phyloP scores from a whole-genome alignment of 1,139 yeast species.

The Saccharomyces hybrid region DNA sequence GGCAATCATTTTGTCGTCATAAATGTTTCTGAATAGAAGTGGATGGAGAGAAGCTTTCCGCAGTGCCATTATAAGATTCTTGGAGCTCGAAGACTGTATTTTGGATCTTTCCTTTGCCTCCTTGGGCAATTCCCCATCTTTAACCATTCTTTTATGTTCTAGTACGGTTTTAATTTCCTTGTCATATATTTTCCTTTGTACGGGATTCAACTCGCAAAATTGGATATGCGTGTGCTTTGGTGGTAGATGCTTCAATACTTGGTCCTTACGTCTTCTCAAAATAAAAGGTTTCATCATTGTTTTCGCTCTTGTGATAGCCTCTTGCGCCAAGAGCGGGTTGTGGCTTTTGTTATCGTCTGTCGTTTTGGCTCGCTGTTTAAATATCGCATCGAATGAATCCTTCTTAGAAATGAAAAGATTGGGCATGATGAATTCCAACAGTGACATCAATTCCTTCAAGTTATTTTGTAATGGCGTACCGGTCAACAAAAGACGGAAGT shows the following conservation, averaged over 20 bases:
- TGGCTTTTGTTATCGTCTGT: slow-evolving; percentile 44
- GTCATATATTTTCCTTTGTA: slow-evolving; percentile 57
- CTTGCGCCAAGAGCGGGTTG: slow-evolving; percentile 79
- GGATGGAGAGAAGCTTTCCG: slow-evolving; percentile 77
- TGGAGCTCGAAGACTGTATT: slow-evolving; percentile 37
- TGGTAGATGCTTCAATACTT: slow-evolving; percentile 85
- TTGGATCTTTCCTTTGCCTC: slow-evolving; percentile 26
- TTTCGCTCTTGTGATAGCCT: slow-evolving; percentile 87
- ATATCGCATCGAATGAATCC: slow-evolving; percentile 74
- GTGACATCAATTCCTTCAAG: slow-evolving; percentile 78
- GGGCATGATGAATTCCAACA: slow-evolving; percentile 87
- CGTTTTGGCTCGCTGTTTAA: slow-evolving; percentile 77
- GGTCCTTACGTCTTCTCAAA: slow-evolving; percentile 82
- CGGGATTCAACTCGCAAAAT: slow-evolving; percentile 52
- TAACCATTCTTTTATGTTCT: slow-evolving; percentile 41
- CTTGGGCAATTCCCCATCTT: slow-evolving; percentile 35
- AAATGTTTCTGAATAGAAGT: slow-evolving; percentile 55
- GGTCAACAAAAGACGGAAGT: slow-evolving; percentile 76
- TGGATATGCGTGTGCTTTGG: slow-evolving; percentile 58
- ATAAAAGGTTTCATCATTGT: slow-evolving; percentile 99
- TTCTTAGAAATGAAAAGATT: slow-evolving; percentile 69
- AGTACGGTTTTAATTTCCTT: slow-evolving; percentile 48
- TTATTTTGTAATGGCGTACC: slow-evolving; percentile 98
- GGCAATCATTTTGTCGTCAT: slow-evolving; percentile 45
- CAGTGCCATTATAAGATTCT: slow-evolving; percentile 58